A percentile compares a stretch with the other conserved stretches of the same genome.
phyloP scores from a whole-genome alignment of 2,329 filamentous ascomycete species.

The Fusarium mexicanum region DNA sequence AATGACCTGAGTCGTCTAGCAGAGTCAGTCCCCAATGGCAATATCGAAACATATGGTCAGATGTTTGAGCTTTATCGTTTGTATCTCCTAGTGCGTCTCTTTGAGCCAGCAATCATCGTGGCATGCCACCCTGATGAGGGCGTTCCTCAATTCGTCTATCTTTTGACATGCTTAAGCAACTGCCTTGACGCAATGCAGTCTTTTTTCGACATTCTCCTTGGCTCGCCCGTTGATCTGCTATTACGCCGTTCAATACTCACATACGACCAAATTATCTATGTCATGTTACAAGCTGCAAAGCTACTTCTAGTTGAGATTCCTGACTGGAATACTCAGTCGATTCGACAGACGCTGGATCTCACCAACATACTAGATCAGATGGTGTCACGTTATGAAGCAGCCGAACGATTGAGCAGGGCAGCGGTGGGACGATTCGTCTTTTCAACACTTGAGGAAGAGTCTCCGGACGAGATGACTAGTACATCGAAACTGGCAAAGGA shows the following conservation, averaged over 20 bases:
- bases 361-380: conserved; percentile 22
- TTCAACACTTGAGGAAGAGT: conserved; percentile 19
- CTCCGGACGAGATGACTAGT: conserved; percentile 13
- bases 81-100: conserved; percentile 51
- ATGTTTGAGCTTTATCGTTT: conserved; percentile 47
- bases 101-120: conserved; percentile 52
- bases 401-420: conserved; percentile 6
- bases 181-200: conserved; percentile 48
- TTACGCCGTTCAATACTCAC: conserved; percentile 34
- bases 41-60: background rate
- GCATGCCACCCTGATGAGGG: conserved; percentile 40
- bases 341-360: conserved; percentile 32
- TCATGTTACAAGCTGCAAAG: conserved; percentile 36
- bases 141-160: conserved; percentile 41
- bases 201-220: conserved; percentile 48
- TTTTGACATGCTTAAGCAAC: conserved; percentile 48
- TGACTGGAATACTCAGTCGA: conserved; percentile 38
- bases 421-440: conserved; percentile 17
- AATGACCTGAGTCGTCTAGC: conserved; percentile 48
- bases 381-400: conserved; percentile 10
- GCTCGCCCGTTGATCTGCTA: conserved; percentile 40
- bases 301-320: conserved; percentile 37
- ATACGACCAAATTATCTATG: conserved; percentile 32
- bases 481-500: conserved; percentile 37
- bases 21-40: conserved; percentile 38